A percentile compares a stretch with the other conserved stretches of the same genome.
These are phyloP conservation scores for Chionographis japonica DNA, from an alignment of 106 monocot species.

Conservation along the genomic window DNA sequence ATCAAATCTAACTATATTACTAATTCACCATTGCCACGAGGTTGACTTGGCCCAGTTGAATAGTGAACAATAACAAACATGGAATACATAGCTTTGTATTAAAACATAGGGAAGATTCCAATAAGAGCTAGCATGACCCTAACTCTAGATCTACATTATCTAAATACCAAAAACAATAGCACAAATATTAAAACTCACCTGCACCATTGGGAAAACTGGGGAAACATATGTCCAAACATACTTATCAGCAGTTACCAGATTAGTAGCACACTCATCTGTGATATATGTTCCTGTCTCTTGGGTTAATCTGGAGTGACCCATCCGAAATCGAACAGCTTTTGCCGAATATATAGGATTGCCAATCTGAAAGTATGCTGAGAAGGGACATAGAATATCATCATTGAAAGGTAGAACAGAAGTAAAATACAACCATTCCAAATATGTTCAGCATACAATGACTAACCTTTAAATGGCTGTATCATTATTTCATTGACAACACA, in stretches of 20 bases:
- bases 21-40: too few relatives aligned
- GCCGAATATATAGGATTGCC: constrained; percentile 69
- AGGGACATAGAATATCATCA: neutral
- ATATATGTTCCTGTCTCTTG: neutral
- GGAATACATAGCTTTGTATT: too few relatives aligned
- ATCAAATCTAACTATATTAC: too few relatives aligned
- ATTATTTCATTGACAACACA: constrained; percentile 67
- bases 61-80: too few relatives aligned
- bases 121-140: too few relatives aligned
- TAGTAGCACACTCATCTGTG: neutral
- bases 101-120: too few relatives aligned
- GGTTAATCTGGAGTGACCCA: constrained; percentile 32
- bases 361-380: constrained; percentile 55
- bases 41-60: too few relatives aligned
- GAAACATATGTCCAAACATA: constrained; percentile 68
- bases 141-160: too few relatives aligned
- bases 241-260: constrained; percentile 12
- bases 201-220: constrained; percentile 58
- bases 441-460: neutral
- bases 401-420: constrained; percentile 6
- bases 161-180: neutral
- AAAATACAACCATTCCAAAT: constrained; percentile 1
- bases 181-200: constrained; percentile 26
- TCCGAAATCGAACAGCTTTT: constrained; percentile 56
- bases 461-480: constrained; percentile 82